Percentiles rank a stretch among this genome's conserved stretches.
Conservation (phyloP, 2,329 filamentous ascomycete species). For the Colletotrichum sp. region DNA sequence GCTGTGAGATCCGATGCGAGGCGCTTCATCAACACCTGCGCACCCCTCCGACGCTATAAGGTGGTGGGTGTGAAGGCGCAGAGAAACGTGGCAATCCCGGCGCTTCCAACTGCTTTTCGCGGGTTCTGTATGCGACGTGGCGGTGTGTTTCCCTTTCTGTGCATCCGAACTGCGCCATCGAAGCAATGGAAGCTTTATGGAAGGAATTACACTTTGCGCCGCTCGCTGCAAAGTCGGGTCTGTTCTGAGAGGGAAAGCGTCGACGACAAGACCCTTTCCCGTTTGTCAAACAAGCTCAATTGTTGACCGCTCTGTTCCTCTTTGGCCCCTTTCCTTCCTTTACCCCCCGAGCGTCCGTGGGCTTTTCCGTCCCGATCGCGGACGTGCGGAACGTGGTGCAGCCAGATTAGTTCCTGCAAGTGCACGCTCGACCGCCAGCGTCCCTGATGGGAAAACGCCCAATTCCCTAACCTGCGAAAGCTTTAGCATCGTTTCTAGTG, state of each 20-base stretch:
- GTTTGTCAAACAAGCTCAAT: neutral
- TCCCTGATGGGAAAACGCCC: neutral
- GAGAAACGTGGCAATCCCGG: neutral
- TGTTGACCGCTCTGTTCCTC: neutral
- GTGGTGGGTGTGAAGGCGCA: neutral
- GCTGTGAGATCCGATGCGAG: neutral
- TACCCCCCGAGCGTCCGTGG: neutral
- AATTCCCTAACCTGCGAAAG: neutral
- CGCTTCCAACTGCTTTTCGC: neutral
- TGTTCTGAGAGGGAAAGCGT: neutral
- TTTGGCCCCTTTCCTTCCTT: neutral
- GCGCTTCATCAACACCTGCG: neutral
- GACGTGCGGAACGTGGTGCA: neutral
- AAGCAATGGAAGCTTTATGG: constrained; percentile 2
- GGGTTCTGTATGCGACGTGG: neutral
- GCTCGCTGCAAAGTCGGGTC: neutral
- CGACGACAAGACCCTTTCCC: neutral
- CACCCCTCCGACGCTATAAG: neutral
- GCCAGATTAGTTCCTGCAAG: neutral
- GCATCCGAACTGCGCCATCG: neutral
- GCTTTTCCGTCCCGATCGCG: neutral
- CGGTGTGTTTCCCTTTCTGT: neutral
- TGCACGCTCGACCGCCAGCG: neutral
- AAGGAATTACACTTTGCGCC: constrained; percentile 17
- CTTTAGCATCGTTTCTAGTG: neutral